These are phyloP conservation scores for Fabrea salina DNA, from an alignment of 169 alveolate species.

Conservation along the genomic window DNA sequence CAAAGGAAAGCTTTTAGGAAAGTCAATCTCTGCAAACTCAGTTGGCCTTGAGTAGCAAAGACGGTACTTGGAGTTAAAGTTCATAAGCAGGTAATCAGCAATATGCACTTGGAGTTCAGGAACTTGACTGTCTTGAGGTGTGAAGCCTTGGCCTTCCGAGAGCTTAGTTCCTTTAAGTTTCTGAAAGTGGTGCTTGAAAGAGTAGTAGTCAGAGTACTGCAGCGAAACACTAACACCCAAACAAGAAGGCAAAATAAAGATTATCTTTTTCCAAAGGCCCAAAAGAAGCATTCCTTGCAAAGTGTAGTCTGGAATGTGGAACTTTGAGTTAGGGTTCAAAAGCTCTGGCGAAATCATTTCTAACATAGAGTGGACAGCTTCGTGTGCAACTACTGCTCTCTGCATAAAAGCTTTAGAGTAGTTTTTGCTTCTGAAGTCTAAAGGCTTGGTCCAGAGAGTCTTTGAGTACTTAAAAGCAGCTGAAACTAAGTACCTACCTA, in stretches of 20 bases:
- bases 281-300: conserved; percentile 53
- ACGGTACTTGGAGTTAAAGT: too few species aligned
- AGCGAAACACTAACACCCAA: too few species aligned
- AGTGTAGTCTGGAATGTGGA: conserved; percentile 43
- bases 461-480: conserved; percentile 65
- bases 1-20: too few species aligned
- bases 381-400: conserved; percentile 48
- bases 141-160: too few species aligned
- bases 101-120: too few species aligned
- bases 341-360: conserved; percentile 57
- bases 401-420: conserved; percentile 36
- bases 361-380: conserved; percentile 65
- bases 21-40: too few species aligned
- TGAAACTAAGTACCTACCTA: conserved; percentile 60
- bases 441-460: conserved; percentile 13
- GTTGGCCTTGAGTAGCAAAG: too few species aligned
- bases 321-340: conserved; percentile 32
- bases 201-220: too few species aligned
- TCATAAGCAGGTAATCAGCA: too few species aligned
- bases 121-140: too few species aligned
- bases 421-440: not conserved
- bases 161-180: too few species aligned
- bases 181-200: too few species aligned
- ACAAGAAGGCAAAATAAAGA: conserved; percentile 49
- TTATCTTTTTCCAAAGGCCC: conserved; percentile 78